Evolutionary conservation across 345 rosid species (phyloP).

Genomic region (Adansonia digitata): DNA sequence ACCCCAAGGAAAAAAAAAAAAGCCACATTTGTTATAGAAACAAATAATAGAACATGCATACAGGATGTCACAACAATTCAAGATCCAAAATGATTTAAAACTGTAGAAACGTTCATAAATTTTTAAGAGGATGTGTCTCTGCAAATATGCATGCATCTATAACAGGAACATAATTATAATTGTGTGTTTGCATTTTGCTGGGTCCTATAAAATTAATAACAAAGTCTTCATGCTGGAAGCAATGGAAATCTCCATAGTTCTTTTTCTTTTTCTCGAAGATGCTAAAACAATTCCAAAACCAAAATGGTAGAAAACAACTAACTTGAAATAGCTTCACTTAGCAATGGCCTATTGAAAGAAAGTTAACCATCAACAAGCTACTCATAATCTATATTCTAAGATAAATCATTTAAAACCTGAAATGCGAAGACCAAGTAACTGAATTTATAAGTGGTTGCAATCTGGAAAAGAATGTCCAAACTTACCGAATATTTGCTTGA

Average conservation of each 20-base stretch:
- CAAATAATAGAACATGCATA: background rate
- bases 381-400: background rate
- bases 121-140: background rate
- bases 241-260: background rate
- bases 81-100: background rate
- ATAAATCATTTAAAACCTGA: background rate
- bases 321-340: background rate
- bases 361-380: background rate
- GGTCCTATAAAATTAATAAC: background rate
- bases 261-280: background rate
- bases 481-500: background rate
- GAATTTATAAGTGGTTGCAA: background rate
- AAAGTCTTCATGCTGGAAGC: background rate
- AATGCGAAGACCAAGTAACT: background rate
- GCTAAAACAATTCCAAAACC: background rate
- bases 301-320: background rate
- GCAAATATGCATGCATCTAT: background rate
- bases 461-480: background rate
- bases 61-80: background rate
- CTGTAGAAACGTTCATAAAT: background rate
- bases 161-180: background rate
- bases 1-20: background rate
- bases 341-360: background rate
- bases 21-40: background rate
- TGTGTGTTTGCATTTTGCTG: background rate